Evolutionary conservation across 352 stramenopile genomes (phyloP).

Genomic region (Elongisporangium senticosum): DNA sequence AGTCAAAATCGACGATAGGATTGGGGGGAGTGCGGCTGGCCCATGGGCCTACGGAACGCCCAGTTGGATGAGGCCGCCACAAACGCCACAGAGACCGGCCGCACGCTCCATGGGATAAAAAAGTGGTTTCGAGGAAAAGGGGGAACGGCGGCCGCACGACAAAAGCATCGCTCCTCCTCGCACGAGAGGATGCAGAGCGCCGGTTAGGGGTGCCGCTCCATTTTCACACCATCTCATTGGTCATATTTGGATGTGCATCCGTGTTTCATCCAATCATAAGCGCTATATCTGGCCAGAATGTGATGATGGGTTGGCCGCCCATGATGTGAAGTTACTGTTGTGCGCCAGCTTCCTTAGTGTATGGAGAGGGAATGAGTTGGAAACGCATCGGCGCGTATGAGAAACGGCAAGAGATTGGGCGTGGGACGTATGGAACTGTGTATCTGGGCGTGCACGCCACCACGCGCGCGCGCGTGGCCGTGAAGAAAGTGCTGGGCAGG

Average conservation of each 20-base stretch:
- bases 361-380: background rate
- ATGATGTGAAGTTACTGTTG: background rate
- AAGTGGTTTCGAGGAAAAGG: background rate
- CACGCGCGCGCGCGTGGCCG: constrained; percentile 36
- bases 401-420: constrained; percentile 65
- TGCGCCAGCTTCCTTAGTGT: background rate
- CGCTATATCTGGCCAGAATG: background rate
- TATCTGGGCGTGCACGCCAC: constrained; percentile 50
- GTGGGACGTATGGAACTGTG: constrained; percentile 76
- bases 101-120: background rate
- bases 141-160: background rate
- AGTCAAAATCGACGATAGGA: background rate
- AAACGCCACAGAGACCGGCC: background rate
- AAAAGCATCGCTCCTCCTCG: background rate
- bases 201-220: background rate
- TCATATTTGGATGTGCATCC: background rate
- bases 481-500: constrained; percentile 71
- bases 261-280: background rate
- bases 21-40: background rate
- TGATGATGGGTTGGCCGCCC: background rate
- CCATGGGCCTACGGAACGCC: background rate
- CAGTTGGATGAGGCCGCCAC: background rate
- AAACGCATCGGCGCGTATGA: constrained; percentile 71
- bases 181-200: background rate
- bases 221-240: background rate